These are phyloP conservation scores for Boletus pseudo-olivaceus DNA, from an alignment of 768 basidiomycete genomes.

Conservation along the genomic window DNA sequence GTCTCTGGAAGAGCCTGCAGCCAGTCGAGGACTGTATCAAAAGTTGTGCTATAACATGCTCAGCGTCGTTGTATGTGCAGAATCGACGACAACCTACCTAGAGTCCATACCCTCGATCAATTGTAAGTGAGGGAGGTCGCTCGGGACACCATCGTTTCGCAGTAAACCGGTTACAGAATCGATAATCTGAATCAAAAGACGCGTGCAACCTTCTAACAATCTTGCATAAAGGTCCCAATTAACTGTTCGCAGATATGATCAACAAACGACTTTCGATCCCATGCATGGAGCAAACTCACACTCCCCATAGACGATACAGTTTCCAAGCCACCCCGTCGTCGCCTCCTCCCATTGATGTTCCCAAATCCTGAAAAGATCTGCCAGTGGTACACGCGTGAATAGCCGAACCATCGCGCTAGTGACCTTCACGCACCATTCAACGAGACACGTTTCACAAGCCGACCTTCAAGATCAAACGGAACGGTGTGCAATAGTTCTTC, in stretches of 20 bases:
- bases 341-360: slow-evolving; percentile 23
- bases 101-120: slow-evolving; percentile 34
- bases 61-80: background rate
- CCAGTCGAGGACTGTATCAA: slow-evolving; percentile 25
- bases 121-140: slow-evolving; percentile 37
- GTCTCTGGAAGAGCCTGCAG: slow-evolving; percentile 21
- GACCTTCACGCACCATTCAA: slow-evolving; percentile 43
- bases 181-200: slow-evolving; percentile 39
- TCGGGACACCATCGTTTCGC: slow-evolving; percentile 18
- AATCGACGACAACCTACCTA: slow-evolving; percentile 32
- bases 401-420: background rate
- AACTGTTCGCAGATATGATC: slow-evolving; percentile 35
- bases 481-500: slow-evolving; percentile 38
- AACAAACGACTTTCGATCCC: background rate
- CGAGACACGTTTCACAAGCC: slow-evolving; percentile 44
- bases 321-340: slow-evolving; percentile 17
- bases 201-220: slow-evolving; percentile 40
- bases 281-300: slow-evolving; percentile 37
- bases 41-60: slow-evolving; percentile 19
- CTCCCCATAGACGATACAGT: slow-evolving; percentile 35
- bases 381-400: background rate
- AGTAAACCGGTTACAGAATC: slow-evolving; percentile 30
- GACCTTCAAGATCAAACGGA: slow-evolving; percentile 55
- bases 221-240: slow-evolving; percentile 53
- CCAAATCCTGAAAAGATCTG: slow-evolving; percentile 28